Base-by-base conservation (phyloP, 768 basidiomycete genomes). In the Leucogyrophana mollusca region DNA sequence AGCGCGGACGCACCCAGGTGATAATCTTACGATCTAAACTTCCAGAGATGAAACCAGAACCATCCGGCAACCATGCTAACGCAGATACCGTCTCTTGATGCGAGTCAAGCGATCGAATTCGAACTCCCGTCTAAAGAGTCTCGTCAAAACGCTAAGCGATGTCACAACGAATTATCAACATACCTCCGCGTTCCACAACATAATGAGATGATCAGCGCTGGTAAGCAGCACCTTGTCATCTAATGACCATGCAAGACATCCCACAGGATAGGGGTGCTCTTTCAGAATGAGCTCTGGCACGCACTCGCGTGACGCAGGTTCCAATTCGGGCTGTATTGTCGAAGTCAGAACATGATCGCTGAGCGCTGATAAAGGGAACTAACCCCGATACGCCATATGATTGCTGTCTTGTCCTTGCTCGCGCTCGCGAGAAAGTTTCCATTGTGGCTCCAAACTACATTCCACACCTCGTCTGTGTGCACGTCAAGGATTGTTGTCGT, bases 391-490 rank as follows among this genome's bases (percentile, higher is more conserved):
- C 76, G 76, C 94, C 94, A 98, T 40, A 98, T 87, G 45, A 96
- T 89, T 6, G 88, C 93, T 4, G 78, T 76, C 69, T 80, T 82
- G 67, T 98, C 95, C 64, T 81, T 90, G 46, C 94, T 87, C 30
- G 87, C 89, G 53, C 85, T 94, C 23, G 94, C 96, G 40, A 99
- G 73, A 56, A 78, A 84, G 40, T 68, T 66, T 2, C 96, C 96
- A 61, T 86, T 84, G 56, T 90, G 90, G 66, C 93, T 95, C 94
- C 94, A 99, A 61, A 87, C 87, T 49, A 98, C 67, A 60, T 88
- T 84, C 94, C 95, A 98, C 34, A 99, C 94, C 63, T 99, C 93
- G 60, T 98, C 91, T 9, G 74, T 78, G 65, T 97, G 95, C 23
- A 85, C 90, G 36, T 84, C 79, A 49, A 97, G 71, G 42, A 94